Evolutionary conservation across 371 early-diverging fungal species (phyloP), one percentile per base, ranked within the genome.

Genomic region (Apophysomyces variabilis): DNA sequence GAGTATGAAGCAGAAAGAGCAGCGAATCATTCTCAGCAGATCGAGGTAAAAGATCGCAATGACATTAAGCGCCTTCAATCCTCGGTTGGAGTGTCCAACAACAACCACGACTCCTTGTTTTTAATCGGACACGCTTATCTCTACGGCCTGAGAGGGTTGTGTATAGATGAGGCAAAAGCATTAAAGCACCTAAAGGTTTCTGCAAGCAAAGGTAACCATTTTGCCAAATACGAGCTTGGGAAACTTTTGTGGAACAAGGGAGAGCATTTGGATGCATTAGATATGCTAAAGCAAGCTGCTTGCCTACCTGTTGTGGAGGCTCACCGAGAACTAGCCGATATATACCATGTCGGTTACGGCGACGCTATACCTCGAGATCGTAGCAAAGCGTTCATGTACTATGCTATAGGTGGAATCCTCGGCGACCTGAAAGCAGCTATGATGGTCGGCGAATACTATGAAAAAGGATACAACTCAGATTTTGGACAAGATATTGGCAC

Each of bases 371-470:
- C 59, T 7, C 62, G 66, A 43, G 64, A 72, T 26, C 54, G 64
- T 37, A 38, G 46, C 26, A 43, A 21, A n/a, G 73, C 73, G 2
- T 67, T 72, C 43, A 16, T 41, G 1, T 72, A 72, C 44, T 72
- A 68, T 58, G 16, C 41, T 21, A 38, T 38, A 21, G 73, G 69
- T 0, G 68, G 66, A 5, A 43, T 60, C 4, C 50, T 64, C 9
- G 57, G 61, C 21, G 64, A 72, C 21, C 50, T 36, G 16, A 43
- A 32, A 7, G 58, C 69, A 1, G 61, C 68, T 12, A 36, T 68
- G 43, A 60, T 66, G 39, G 58, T 66, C 44, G 73, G 73, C 1
- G 46, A 57, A 4, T 72, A 72, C 37, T 66, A 57, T n/a, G 60
- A 72, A 35, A 62, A 68, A 46, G 67, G 69, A 3, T 69, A 73